Evolutionary conservation across 2,329 filamentous ascomycete genomes (phyloP).

Genomic region (Capronia epimyces): DNA sequence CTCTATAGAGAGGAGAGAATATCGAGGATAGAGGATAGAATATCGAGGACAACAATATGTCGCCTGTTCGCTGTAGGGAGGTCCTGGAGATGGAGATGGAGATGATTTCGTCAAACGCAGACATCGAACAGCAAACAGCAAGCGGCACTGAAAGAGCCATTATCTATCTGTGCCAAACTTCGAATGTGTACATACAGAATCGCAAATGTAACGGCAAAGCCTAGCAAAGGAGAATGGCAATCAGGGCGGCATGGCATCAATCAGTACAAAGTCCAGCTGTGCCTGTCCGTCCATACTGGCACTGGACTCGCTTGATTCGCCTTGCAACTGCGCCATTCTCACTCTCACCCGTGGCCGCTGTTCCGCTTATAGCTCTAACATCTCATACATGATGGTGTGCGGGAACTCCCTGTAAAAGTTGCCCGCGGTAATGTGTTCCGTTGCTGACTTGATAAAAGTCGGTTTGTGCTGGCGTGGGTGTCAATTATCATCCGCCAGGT

Average conservation of each 20-base stretch:
- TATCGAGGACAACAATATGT: no score
- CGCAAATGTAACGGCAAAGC: neutral
- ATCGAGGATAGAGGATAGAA: no score
- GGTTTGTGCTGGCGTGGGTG: neutral
- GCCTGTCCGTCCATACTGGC: neutral
- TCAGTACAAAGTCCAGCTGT: neutral
- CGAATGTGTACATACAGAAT: constrained; percentile 4
- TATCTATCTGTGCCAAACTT: constrained; percentile 1
- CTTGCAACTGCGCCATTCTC: constrained; percentile 6
- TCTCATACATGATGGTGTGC: constrained; percentile 6
- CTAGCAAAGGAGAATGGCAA: neutral
- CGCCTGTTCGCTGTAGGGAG: no score
- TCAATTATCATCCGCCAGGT: neutral
- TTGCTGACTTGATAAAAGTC: neutral
- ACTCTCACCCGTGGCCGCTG: constrained; percentile 5
- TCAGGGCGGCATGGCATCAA: neutral
- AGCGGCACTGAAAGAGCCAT: constrained; percentile 3
- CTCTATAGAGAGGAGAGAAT: no score
- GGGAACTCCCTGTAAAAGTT: neutral
- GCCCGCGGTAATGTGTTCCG: neutral
- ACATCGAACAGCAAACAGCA: no score
- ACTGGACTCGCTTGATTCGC: neutral
- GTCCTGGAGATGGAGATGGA: no score
- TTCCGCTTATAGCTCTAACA: constrained; percentile 7
- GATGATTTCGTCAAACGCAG: no score